A percentile compares a stretch with the other conserved stretches of the same genome.
phyloP scores from a whole-genome alignment of 768 basidiomycete genomes.

The Dioszegia aurantiaca region DNA sequence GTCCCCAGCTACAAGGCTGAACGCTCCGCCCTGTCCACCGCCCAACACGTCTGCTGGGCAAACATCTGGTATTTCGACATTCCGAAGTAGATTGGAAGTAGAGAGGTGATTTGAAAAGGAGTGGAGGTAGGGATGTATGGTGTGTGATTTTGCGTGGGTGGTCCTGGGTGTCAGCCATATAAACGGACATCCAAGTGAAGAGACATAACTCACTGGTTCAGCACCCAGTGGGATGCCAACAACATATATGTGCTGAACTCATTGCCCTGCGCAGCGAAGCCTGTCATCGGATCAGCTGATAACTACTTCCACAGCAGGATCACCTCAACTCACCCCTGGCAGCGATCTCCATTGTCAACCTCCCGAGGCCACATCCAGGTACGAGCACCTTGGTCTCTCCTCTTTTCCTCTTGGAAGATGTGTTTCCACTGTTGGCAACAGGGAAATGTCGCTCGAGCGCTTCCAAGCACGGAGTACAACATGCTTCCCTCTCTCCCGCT shows the following conservation, averaged over 20 bases:
- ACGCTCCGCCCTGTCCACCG: constrained; percentile 40
- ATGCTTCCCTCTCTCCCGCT: constrained; percentile 67
- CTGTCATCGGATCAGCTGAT: constrained; percentile 54
- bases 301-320: not conserved
- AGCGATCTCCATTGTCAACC: constrained; percentile 84
- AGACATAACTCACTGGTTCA: constrained; percentile 66
- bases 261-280: constrained; percentile 87
- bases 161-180: constrained; percentile 58
- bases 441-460: constrained; percentile 64
- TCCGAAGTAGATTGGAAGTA: constrained; percentile 61
- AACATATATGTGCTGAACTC: constrained; percentile 97
- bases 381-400: constrained; percentile 71
- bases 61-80: constrained; percentile 77
- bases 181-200: not conserved
- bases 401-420: constrained; percentile 33
- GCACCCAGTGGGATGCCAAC: constrained; percentile 77
- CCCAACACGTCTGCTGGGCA: constrained; percentile 66
- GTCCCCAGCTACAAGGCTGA: constrained; percentile 85
- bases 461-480: constrained; percentile 77
- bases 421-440: not conserved
- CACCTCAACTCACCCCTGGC: constrained; percentile 60
- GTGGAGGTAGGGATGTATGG: constrained; percentile 85
- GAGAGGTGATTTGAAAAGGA: constrained; percentile 79
- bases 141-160: constrained; percentile 64
- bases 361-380: constrained; percentile 83